A percentile compares a stretch with the other conserved stretches of the same genome.
Conservation (phyloP, 495 filamentous ascomycete species). For the Tuber indicum region DNA sequence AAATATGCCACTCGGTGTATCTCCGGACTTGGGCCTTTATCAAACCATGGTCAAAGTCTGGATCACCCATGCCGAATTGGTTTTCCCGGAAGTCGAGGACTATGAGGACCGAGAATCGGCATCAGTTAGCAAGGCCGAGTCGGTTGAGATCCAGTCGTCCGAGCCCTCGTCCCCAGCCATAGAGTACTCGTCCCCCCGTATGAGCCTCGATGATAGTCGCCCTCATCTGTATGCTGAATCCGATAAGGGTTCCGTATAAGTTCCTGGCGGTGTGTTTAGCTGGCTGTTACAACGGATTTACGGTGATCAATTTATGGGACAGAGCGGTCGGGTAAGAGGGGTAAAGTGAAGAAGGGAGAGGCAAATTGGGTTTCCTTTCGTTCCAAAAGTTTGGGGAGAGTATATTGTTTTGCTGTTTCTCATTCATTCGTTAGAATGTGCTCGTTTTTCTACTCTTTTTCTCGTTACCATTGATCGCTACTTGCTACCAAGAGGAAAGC, state of each 20-base stretch:
- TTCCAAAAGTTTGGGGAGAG: conserved; percentile 14
- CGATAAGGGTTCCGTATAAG: neutral
- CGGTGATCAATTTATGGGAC: neutral
- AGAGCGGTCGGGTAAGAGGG: conserved; percentile 21
- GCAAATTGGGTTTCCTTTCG: conserved; percentile 5
- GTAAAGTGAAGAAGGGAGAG: conserved; percentile 8
- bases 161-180: conserved; percentile 33
- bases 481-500: conserved; percentile 18
- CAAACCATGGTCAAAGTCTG: conserved; percentile 42
- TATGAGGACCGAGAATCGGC: conserved; percentile 37
- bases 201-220: conserved; percentile 34
- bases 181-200: conserved; percentile 30
- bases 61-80: conserved; percentile 36
- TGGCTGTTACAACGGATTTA: neutral
- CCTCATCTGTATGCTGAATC: conserved; percentile 2
- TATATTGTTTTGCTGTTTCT: conserved; percentile 26
- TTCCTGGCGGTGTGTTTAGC: neutral
- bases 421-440: conserved; percentile 22
- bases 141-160: conserved; percentile 33
- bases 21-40: conserved; percentile 39
- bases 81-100: conserved; percentile 41
- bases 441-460: conserved; percentile 11
- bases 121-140: conserved; percentile 31
- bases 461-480: conserved; percentile 13
- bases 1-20: conserved; percentile 39